Percentiles rank a stretch among this genome's conserved stretches.
Evolutionary conservation across 1,139 yeast species (phyloP).

Genomic region (Blastobotrys ciferrii): DNA sequence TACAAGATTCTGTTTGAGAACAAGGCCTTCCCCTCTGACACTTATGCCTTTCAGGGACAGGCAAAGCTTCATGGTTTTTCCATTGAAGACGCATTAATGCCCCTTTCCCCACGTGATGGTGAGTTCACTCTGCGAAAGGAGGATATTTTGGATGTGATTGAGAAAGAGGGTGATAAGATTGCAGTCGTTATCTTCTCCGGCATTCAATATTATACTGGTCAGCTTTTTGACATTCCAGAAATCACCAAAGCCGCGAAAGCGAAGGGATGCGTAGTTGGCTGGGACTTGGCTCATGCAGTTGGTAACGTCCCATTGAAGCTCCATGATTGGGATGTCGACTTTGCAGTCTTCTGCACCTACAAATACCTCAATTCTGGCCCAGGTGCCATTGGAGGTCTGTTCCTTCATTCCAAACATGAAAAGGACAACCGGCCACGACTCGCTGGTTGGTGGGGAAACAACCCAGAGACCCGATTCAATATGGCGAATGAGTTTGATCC

Average conservation of each 20-base stretch:
- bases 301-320: slow-evolving; percentile 77
- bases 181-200: slow-evolving; percentile 84
- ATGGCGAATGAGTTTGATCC: slow-evolving; percentile 83
- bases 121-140: slow-evolving; percentile 59
- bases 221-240: slow-evolving; percentile 64
- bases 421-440: slow-evolving; percentile 56
- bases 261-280: slow-evolving; percentile 67
- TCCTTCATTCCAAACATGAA: slow-evolving; percentile 53
- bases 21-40: slow-evolving; percentile 90
- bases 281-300: slow-evolving; percentile 95
- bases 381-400: slow-evolving; percentile 85
- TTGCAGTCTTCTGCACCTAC: slow-evolving; percentile 93
- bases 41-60: slow-evolving; percentile 77
- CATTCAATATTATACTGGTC: slow-evolving; percentile 91
- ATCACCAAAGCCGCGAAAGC: slow-evolving; percentile 63
- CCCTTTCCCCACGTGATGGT: slow-evolving; percentile 56
- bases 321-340: slow-evolving; percentile 89
- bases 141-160: slow-evolving; percentile 58
- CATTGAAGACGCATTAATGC: slow-evolving; percentile 60
- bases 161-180: slow-evolving; percentile 56
- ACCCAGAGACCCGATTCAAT: slow-evolving; percentile 62
- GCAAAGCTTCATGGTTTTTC: slow-evolving; percentile 61
- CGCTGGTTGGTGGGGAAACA: slow-evolving; percentile 99
- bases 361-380: slow-evolving; percentile 92
- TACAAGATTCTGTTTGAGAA: slow-evolving; percentile 79